A percentile compares a stretch with the other conserved stretches of the same genome.
Conservation (phyloP, 306 rosid species). For the Ziziphus jujuba region DNA sequence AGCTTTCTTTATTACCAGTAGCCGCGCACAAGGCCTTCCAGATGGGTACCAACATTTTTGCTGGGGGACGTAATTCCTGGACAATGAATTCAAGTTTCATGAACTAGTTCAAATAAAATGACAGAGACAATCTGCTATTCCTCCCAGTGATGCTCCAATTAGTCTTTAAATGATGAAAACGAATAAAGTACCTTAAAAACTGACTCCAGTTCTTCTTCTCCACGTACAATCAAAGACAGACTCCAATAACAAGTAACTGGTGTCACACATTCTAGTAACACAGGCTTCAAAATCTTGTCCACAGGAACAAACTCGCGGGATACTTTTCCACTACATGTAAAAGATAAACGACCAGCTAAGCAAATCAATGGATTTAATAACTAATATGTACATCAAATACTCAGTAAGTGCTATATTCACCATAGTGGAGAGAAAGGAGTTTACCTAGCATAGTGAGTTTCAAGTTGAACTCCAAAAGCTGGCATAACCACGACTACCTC, state of each 20-base stretch:
- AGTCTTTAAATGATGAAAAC: not conserved
- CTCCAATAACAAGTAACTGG: constrained; percentile 94
- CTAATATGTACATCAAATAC: not conserved
- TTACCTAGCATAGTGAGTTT: constrained; percentile 75
- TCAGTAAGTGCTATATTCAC: too few species aligned
- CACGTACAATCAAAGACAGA: constrained; percentile 60
- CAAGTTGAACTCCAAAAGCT: constrained; percentile 91
- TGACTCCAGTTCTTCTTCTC: constrained; percentile 58
- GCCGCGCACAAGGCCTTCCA: constrained; percentile 91
- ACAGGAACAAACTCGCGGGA: constrained; percentile 65
- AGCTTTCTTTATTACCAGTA: constrained; percentile 40
- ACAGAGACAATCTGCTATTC: not conserved
- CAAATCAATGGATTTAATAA: not conserved
- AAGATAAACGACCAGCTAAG: not conserved
- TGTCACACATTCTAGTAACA: constrained; percentile 76
- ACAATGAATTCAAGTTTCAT: constrained; percentile 24
- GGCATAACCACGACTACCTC: constrained; percentile 86
- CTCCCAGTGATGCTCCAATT: not conserved
- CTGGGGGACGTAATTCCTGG: constrained; percentile 70
- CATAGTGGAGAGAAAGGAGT: not conserved
- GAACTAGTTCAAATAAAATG: not conserved
- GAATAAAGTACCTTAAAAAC: constrained; percentile 64
- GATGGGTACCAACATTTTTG: constrained; percentile 77
- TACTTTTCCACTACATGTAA: constrained; percentile 60
- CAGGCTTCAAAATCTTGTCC: constrained; percentile 77